These are phyloP conservation scores for Linnemannia exigua DNA, from an alignment of 192 early-diverging fungal genomes.

Conservation along the genomic window DNA sequence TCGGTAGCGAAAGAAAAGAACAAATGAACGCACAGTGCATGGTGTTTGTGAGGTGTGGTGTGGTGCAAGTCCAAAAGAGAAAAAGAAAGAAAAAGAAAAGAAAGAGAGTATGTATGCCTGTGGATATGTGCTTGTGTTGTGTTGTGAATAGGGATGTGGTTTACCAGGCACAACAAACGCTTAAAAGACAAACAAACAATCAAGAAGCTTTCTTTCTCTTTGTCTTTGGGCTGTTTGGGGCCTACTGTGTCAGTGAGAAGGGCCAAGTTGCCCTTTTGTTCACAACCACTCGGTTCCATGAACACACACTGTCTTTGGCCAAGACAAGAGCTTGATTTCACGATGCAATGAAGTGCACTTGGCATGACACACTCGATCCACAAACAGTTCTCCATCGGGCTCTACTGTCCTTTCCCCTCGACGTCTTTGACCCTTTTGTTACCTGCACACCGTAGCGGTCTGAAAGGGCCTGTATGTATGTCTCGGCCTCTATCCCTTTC, in stretches of 20 bases:
- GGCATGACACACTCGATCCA: neutral
- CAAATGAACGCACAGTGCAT: neutral
- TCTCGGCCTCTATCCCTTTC: neutral
- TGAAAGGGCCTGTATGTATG: neutral
- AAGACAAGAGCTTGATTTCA: neutral
- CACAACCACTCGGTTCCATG: too few relatives aligned
- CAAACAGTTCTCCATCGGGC: neutral
- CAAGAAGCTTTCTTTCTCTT: neutral
- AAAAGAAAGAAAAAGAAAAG: too few relatives aligned
- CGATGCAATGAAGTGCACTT: neutral
- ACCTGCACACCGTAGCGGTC: neutral
- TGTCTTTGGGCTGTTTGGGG: neutral
- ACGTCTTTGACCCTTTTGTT: neutral
- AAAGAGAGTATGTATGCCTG: neutral
- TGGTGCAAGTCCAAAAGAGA: neutral
- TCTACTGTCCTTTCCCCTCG: conserved; percentile 1
- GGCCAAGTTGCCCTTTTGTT: too few relatives aligned
- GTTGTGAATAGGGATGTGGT: neutral
- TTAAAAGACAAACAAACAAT: neutral
- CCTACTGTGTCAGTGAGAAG: too few relatives aligned
- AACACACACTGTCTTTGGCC: neutral
- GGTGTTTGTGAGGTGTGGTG: neutral
- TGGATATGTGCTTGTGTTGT: neutral
- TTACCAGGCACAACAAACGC: neutral
- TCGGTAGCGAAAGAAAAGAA: neutral